A percentile compares a stretch with the other conserved stretches of the same genome.
Evolutionary conservation across 306 rosid species (phyloP).

Genomic region (Lablab purpureus): DNA sequence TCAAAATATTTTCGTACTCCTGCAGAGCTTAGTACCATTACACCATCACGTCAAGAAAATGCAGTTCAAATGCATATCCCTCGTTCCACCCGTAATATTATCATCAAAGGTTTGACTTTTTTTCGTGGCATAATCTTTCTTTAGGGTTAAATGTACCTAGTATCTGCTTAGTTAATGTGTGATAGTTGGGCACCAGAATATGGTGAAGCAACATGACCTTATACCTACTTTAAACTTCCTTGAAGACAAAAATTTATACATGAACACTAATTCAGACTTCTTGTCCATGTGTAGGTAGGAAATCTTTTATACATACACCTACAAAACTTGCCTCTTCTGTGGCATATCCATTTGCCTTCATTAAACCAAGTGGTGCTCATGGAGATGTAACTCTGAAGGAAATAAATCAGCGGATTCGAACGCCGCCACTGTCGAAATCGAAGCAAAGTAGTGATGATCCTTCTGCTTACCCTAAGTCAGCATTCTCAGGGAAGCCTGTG

Average conservation of each 20-base stretch:
- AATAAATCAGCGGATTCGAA: slow-evolving; percentile 89
- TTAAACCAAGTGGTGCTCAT: slow-evolving; percentile 90
- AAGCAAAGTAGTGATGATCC: slow-evolving; percentile 67
- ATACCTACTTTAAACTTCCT: background rate
- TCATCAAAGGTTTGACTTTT: slow-evolving; percentile 78
- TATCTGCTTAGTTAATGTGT: background rate
- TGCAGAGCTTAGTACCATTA: slow-evolving; percentile 59
- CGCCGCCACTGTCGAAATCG: slow-evolving; percentile 73
- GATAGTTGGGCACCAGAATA: background rate
- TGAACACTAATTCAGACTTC: slow-evolving; percentile 32
- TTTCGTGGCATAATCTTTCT: slow-evolving; percentile 12
- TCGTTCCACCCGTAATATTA: slow-evolving; percentile 57
- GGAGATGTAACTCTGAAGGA: slow-evolving; percentile 97
- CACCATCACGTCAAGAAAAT: slow-evolving; percentile 58
- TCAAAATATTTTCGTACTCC: slow-evolving; percentile 4
- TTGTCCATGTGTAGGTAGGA: slow-evolving; percentile 71
- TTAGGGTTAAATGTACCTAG: slow-evolving; percentile 5
- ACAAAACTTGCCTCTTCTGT: slow-evolving; percentile 81
- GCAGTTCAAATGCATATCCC: slow-evolving; percentile 52
- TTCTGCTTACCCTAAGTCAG: slow-evolving; percentile 78
- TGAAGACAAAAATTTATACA: slow-evolving; percentile 3
- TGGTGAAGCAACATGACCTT: slow-evolving; percentile 2
- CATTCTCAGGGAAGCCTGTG: slow-evolving; percentile 98
- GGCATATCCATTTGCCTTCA: slow-evolving; percentile 95
- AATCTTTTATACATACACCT: slow-evolving; percentile 75